phyloP scores from a whole-genome alignment of 495 filamentous ascomycete genomes.

The Aspergillus mulundensis region DNA sequence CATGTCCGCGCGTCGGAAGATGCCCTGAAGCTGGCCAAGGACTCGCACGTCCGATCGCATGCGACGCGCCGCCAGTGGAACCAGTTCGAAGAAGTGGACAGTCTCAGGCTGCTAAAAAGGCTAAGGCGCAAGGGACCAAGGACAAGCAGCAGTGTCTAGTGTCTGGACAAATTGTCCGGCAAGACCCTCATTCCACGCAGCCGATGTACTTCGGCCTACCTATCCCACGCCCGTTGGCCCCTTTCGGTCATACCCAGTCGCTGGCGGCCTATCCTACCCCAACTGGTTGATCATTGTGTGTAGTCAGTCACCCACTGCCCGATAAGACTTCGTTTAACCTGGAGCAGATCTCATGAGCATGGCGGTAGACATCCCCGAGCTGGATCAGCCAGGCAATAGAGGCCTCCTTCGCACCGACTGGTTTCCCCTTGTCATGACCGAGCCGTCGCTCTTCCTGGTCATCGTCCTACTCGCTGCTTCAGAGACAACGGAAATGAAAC shows the following conservation, averaged over 20 bases:
- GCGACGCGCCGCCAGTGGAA: constrained; percentile 30
- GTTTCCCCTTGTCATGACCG: constrained; percentile 43
- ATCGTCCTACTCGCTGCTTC: constrained; percentile 40
- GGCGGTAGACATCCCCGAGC: constrained; percentile 44
- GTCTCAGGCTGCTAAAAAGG: background rate
- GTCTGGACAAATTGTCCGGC: background rate
- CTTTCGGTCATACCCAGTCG: constrained; percentile 33
- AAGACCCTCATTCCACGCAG: background rate
- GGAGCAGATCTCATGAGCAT: constrained; percentile 37
- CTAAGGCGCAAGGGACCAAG: background rate
- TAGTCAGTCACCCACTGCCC: background rate
- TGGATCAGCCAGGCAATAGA: constrained; percentile 31
- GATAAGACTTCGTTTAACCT: background rate
- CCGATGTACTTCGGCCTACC: background rate
- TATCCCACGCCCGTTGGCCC: constrained; percentile 21
- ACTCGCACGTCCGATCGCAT: constrained; percentile 26
- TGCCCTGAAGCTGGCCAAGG: constrained; percentile 26
- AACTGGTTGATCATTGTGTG: constrained; percentile 40
- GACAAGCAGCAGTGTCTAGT: background rate
- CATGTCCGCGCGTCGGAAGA: constrained; percentile 27
- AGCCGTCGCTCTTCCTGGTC: constrained; percentile 39
- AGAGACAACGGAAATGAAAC: constrained; percentile 10
- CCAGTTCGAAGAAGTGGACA: constrained; percentile 9
- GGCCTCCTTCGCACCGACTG: constrained; percentile 41
- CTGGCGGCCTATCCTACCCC: constrained; percentile 25